Base-by-base conservation (phyloP, 192 early-diverging fungal genomes). In the Podila horticola region DNA sequence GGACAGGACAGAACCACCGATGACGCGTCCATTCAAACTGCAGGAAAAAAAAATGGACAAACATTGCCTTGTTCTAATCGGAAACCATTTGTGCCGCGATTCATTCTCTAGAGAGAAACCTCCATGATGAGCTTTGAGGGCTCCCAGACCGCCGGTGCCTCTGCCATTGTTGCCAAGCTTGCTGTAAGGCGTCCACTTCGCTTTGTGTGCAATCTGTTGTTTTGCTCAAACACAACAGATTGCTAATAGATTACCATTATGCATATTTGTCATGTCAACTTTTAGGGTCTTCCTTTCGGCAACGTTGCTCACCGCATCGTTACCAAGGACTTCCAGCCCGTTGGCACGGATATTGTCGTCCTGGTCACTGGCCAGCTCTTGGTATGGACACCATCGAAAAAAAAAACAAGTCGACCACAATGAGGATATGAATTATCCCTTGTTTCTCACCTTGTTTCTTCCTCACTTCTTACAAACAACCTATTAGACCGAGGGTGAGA, bases 41-140 rank as follows among this genome's bases (percentile, higher is more conserved):
- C 7, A 12, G 38, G 38, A 41, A 12, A 41, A 41, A 41, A 5
- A 12, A 15, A 20, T 22, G 51, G 52, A 55, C 24, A 11, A n/a
- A 4, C 52, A 10, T 5, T 5, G 8, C 52, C n/a, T 7, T 22
- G 52, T 55, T 55, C 52, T 24, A 55, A 55, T 55, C 24, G 24
- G n/a, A 86, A 62, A 13, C 41, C 15, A 12, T 45, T 4, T 17
- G 41, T 45, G 41, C 41, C 41, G 13, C 15, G 41, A 45, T 45
- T 45, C 0, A 45, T 45, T 15, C 41, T 45, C 13, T 84, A 98
- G 95, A 84, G 91, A 59, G 89, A 89, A 19, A 64, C 74, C 67
- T 97, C 96, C 48, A 94, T 95, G 94, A 71, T 99, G 74, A 89
- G 92, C 34, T 99, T 94, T 82, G 96, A 99, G 86, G 93, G 93